Base-by-base conservation (phyloP, 306 rosid genomes). In the Dryas drummondii region DNA sequence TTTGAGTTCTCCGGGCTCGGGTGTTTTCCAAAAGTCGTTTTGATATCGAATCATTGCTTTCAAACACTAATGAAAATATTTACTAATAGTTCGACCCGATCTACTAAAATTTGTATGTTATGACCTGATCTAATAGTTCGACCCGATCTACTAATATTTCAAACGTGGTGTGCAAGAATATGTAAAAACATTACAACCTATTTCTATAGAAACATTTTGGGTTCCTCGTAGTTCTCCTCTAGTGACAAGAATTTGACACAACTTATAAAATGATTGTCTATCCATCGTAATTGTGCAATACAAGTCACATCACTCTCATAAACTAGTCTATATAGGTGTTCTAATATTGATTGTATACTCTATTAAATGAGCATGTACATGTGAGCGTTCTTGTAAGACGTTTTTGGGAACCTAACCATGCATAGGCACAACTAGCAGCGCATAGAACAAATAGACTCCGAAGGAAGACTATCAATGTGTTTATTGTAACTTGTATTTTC, bases 181-280 rank as follows among this genome's bases (percentile, higher is more conserved):
- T 57, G 15, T 57, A 17, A 16, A 57, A 57, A 57, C 0, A n/a
- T 10, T 22, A 12, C 66, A 22, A 60, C 44, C 44, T 22, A 22
- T 22, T 22, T 71, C 42, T n/a, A 71, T 22, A 0, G 22, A 71
- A 4, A 70, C 50, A 71, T 71, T 71, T 16, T 22, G 0, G 3
- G 42, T 54, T 0, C 2, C 3, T n/a, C 17, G 11, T 71, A 44
- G 37, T n/a, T 71, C 7, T 42, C 66, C 75, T 55, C 52, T 41
- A 7, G n/a, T n/a, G 13, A 7, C 13, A n/a, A 56, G 66, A 32
- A 55, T 16, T 17, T 71, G 27, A 71, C 75, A 71, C 3, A 71
- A 56, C 5, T 13, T 42, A 9, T n/a, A 32, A 71, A 71, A 55
- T 5, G 75, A 42, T 5, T 10, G 19, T 56, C 66, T 55, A 17